Percentiles rank a stretch among this genome's conserved stretches.
phyloP scores from a whole-genome alignment of 2,329 filamentous ascomycete genomes.

The Acephala macrosclerotiorum region DNA sequence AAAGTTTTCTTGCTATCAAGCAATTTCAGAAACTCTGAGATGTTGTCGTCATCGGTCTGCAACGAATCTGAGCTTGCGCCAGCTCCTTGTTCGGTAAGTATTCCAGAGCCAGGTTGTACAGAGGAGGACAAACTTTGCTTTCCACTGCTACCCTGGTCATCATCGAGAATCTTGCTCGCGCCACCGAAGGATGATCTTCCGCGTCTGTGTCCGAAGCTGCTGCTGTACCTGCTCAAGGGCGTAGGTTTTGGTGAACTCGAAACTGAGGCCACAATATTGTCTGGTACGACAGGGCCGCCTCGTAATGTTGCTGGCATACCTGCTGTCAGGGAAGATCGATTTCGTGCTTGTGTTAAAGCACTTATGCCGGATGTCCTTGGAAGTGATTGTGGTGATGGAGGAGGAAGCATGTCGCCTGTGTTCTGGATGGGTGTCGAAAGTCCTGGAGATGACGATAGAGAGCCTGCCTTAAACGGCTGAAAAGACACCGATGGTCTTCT shows the following conservation, averaged over 20 bases:
- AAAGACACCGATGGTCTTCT: constrained; percentile 88
- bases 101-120: constrained; percentile 77
- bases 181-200: constrained; percentile 80
- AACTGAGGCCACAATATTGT: constrained; percentile 68
- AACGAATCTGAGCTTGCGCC: constrained; percentile 72
- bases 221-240: constrained; percentile 85
- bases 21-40: constrained; percentile 90
- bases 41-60: constrained; percentile 86
- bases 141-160: constrained; percentile 82
- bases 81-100: constrained; percentile 74
- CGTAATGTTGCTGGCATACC: constrained; percentile 78
- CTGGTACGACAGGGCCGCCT: constrained; percentile 67
- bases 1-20: constrained; percentile 90
- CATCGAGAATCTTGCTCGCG: constrained; percentile 68
- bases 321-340: constrained; percentile 75
- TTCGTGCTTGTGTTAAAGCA: constrained; percentile 65
- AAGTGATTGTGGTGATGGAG: constrained; percentile 63
- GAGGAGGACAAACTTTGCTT: constrained; percentile 75
- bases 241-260: constrained; percentile 81
- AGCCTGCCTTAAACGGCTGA: constrained; percentile 95
- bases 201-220: constrained; percentile 89
- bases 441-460: constrained; percentile 87
- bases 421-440: constrained; percentile 42
- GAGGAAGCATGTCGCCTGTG: constrained; percentile 44
- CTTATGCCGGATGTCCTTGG: constrained; percentile 56